phyloP scores from a whole-genome alignment of 176 grass and related monocot genomes.

The Oropetium thomaeum region DNA sequence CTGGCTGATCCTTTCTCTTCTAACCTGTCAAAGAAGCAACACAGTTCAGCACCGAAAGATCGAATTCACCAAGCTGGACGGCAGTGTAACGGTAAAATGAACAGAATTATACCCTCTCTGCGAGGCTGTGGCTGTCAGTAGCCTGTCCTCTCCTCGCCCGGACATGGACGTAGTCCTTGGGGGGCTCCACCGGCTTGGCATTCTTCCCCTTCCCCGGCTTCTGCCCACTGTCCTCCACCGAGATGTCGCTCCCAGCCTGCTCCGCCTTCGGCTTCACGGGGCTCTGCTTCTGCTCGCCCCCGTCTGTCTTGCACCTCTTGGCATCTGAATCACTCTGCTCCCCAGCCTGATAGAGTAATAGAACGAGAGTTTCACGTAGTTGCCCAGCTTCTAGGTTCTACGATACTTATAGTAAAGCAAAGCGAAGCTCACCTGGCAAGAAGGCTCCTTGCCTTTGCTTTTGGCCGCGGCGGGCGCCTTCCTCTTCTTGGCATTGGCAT shows the following conservation, averaged over 20 bases:
- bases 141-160: conserved; percentile 95
- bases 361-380: not conserved
- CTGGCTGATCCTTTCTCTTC: conserved; percentile 88
- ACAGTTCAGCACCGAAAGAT: not conserved
- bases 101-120: conserved; percentile 71
- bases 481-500: conserved; percentile 72
- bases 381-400: too few relatives aligned
- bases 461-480: conserved; percentile 53
- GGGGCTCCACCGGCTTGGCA: conserved; percentile 62
- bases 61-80: not conserved
- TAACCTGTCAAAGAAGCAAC: conserved; percentile 47
- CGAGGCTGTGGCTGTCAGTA: conserved; percentile 93
- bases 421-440: conserved; percentile 33
- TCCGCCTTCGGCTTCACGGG: conserved; percentile 49
- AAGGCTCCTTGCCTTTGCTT: conserved; percentile 67
- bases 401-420: not conserved
- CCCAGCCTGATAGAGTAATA: conserved; percentile 35
- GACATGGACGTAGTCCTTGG: conserved; percentile 94
- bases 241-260: conserved; percentile 50
- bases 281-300: conserved; percentile 20
- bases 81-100: not conserved
- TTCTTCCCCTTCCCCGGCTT: conserved; percentile 59
- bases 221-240: conserved; percentile 48
- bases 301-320: conserved; percentile 53
- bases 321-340: conserved; percentile 37